A percentile compares a stretch with the other conserved stretches of the same genome.
Evolutionary conservation across 1,284 basidiomycete genomes (phyloP).

Genomic region (Rhodotorula sp.): DNA sequence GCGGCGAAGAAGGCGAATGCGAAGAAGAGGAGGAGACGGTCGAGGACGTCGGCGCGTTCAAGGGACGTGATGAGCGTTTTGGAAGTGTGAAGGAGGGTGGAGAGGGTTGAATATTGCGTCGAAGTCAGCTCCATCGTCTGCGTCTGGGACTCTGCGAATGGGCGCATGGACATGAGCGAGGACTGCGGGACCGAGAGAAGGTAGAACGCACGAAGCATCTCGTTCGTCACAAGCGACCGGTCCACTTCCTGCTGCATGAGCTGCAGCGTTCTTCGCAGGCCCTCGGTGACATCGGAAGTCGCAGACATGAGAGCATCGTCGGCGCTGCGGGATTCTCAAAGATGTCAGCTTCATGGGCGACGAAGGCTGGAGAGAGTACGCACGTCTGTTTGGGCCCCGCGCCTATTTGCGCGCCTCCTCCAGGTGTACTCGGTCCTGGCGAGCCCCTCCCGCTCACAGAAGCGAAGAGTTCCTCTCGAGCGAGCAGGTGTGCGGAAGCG

Average conservation of each 20-base stretch:
- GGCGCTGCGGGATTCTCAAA: slow-evolving; percentile 48
- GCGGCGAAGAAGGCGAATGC: slow-evolving; percentile 77
- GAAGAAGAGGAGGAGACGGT: slow-evolving; percentile 75
- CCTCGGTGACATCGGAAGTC: slow-evolving; percentile 80
- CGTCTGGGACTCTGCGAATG: slow-evolving; percentile 69
- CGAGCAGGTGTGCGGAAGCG: slow-evolving; percentile 14
- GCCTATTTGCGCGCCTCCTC: background rate
- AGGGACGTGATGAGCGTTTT: slow-evolving; percentile 78
- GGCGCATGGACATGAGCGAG: background rate
- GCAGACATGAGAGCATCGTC: slow-evolving; percentile 85
- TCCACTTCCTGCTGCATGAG: slow-evolving; percentile 89
- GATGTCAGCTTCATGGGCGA: background rate
- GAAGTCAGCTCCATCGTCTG: slow-evolving; percentile 70
- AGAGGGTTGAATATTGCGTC: slow-evolving; percentile 73
- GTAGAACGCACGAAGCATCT: slow-evolving; percentile 70
- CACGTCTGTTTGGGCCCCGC: slow-evolving; percentile 5
- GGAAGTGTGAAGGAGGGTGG: slow-evolving; percentile 70
- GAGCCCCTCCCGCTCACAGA: background rate
- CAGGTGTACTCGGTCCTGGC: background rate
- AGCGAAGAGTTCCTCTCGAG: slow-evolving; percentile 22
- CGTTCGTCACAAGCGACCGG: slow-evolving; percentile 75
- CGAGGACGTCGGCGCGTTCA: slow-evolving; percentile 85
- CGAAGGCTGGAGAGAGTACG: background rate
- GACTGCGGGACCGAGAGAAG: background rate
- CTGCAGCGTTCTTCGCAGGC: slow-evolving; percentile 74